Base-by-base conservation (phyloP, 106 monocot genomes). In the Triglochin maritima region DNA sequence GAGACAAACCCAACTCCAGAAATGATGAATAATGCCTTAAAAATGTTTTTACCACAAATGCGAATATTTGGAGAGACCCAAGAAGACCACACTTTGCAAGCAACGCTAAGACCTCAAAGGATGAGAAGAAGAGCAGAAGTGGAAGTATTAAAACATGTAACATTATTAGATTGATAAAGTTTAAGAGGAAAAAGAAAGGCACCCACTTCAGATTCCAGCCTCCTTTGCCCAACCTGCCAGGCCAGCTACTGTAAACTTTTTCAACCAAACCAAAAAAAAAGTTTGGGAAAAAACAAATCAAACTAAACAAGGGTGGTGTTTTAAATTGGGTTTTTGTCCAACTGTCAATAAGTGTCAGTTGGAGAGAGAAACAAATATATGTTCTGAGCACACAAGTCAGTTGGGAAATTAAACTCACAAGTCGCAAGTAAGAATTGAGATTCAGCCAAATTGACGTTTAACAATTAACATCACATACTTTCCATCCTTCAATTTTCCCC, bases 181-280 rank as follows among this genome's bases (percentile, higher is more conserved):
- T 7, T 66, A 4, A 66, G 44, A 6, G 72, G 75, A 73, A 68
- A 79, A 66, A 62, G 56, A 74, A 77, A 77, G 79, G 73, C 71
- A 70, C 79, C 82, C 65, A 79, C 76, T 79, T 65, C 69, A 79
- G 86, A 86, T 77, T 77, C 82, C 77, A 74, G 70, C 16, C 56
- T 63, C 65, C 69, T 72, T 73, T 83, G 72, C 51, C 61, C 56
- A 54, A 70, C 60, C 53, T 74, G 49, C 50, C 29, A 50, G 65
- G 9, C 47, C 17, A 7, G 43, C 50, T 7, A 0, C 11, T 16
- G 15, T 11, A 12, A n/a, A 7, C 50, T 50, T 50, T 48, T 49
- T 66, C 49, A 47, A 15, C 43, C 50, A 16, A 7, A 59, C 59
- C 29, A 2, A 55, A n/a, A 9, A 55, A 55, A 41, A 41, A 17